phyloP scores from a whole-genome alignment of 2,329 filamentous ascomycete genomes.

The Gyromitra esculenta region DNA sequence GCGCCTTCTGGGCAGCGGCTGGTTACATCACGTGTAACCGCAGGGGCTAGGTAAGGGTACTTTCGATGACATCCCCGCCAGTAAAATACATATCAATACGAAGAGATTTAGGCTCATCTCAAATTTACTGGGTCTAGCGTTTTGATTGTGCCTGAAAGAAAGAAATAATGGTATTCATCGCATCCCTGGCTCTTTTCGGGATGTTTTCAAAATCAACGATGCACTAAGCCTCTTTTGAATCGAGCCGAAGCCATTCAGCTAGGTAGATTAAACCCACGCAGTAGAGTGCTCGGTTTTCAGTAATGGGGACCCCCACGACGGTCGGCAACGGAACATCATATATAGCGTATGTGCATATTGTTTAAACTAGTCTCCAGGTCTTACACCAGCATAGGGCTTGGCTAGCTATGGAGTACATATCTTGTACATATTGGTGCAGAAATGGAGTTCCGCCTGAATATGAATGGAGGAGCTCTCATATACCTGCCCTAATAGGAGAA shows the following conservation, averaged over 20 bases:
- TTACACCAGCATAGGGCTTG: neutral
- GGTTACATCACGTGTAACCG: neutral
- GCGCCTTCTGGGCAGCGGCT: neutral
- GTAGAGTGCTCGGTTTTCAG: neutral
- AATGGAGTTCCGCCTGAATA: neutral
- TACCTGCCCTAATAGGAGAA: conserved; percentile 13
- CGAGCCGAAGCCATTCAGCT: neutral
- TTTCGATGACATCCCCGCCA: neutral
- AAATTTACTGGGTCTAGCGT: neutral
- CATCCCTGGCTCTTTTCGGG: neutral
- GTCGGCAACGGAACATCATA: neutral
- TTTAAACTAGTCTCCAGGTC: neutral
- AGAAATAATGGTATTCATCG: neutral
- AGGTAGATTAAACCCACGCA: conserved; percentile 1
- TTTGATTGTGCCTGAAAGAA: neutral
- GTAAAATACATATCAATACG: neutral
- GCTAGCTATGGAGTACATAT: neutral
- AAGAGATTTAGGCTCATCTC: neutral
- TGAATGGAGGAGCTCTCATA: neutral
- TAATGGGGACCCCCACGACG: neutral
- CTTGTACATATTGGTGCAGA: neutral
- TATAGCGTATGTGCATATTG: conserved; percentile 1
- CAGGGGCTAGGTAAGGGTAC: neutral
- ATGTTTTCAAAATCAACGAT: neutral
- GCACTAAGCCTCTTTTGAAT: neutral